Evolutionary conservation across 1,284 basidiomycete genomes (phyloP), one percentile per base, ranked within the genome.

Genomic region (Trichosporon sp.): DNA sequence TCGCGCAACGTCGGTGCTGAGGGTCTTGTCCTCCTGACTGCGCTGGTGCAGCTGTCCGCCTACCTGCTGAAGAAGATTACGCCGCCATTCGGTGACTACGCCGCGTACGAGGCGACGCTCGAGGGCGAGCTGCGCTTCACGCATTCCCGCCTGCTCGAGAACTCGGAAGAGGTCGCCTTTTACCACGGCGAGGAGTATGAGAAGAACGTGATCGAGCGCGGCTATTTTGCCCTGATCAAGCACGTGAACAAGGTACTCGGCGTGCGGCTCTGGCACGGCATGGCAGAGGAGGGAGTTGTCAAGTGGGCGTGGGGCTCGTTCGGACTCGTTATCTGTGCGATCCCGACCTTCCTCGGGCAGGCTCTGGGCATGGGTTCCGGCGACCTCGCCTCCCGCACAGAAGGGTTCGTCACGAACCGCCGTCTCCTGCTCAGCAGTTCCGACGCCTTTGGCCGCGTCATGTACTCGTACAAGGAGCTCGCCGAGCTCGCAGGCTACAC

Each of bases 301-400:
- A 98, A 98, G 84, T 96, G 96, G 96, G 81, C 96, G 14, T 98
- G 96, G 96, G 96, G 96, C 75, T 92, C 91, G 79, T 91, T 97
- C 79, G 96, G 96, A 31, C 90, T 98, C 35, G 88, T 93, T 70
- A 89, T 98, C 31, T 98, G 96, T 81, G 93, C 94, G 4, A 92
- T 98, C 66, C 96, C 96, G 0, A 91, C 96, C 11, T 99, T 99
- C 84, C 90, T 94, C 80, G 92, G 91, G 77, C 78, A 95, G n/a
- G 91, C 93, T 5, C 91, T 94, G 16, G 85, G 88, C 21, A 83
- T 87, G 65, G 84, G 84, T n/a, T 77, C 87, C 3, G 81, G 82
- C 54, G 94, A 96, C 81, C 86, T 96, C 67, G 94, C 93, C 16
- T 88, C 89, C 46, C 87, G 94, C 68, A 96, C 94, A 2, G 93